Conservation (phyloP, 805 yeast genomes). For the Kodamaea kaohsiungensis region DNA sequence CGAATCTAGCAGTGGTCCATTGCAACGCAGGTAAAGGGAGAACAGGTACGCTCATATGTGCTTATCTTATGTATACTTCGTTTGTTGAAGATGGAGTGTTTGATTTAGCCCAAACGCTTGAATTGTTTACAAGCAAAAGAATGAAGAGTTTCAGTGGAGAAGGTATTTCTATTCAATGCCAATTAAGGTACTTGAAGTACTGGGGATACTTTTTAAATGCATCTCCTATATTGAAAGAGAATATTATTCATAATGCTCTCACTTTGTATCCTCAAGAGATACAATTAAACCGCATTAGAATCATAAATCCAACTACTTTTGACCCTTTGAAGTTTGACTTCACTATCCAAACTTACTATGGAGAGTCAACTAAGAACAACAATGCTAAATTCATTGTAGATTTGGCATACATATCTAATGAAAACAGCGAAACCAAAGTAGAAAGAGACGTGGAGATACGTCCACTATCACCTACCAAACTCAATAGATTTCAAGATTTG, state of each 20-base stretch:
- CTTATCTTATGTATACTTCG: slow-evolving; percentile 57
- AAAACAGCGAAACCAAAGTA: not conserved
- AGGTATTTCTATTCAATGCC: slow-evolving; percentile 76
- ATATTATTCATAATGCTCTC: not conserved
- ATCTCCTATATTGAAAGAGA: not conserved
- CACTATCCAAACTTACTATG: not conserved
- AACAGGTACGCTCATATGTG: slow-evolving; percentile 75
- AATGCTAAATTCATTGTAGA: not conserved
- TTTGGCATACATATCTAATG: not conserved
- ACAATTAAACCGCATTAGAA: not conserved
- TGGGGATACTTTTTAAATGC: slow-evolving; percentile 28
- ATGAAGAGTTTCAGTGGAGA: slow-evolving; percentile 55
- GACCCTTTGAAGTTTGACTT: not conserved
- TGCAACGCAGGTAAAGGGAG: slow-evolving; percentile 94
- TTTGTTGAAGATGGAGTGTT: slow-evolving; percentile 2
- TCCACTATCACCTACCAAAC: not conserved
- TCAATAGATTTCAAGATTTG: not conserved
- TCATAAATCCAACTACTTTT: not conserved
- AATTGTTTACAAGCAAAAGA: slow-evolving; percentile 55
- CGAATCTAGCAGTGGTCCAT: slow-evolving; percentile 64
- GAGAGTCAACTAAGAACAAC: not conserved
- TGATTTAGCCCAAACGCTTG: slow-evolving; percentile 48
- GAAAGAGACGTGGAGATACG: not conserved
- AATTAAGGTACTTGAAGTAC: slow-evolving; percentile 65
- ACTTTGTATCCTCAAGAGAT: not conserved